Evolutionary conservation across 192 early-diverging fungal genomes (phyloP).

Genomic region (Coemansia sp.): DNA sequence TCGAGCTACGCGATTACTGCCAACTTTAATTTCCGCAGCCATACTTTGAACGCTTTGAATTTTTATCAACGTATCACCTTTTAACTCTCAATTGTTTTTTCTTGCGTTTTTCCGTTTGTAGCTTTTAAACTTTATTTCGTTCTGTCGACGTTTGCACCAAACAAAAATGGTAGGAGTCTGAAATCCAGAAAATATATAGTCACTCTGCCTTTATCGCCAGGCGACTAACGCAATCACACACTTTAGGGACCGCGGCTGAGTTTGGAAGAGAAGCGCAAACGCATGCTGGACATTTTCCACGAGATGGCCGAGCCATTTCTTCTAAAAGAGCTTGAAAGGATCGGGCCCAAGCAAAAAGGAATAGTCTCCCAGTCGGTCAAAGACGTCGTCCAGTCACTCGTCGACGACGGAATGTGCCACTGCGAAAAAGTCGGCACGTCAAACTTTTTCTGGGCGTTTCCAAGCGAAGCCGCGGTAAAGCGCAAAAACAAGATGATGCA

Average conservation of each 20-base stretch:
- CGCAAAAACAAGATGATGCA: conserved; percentile 55
- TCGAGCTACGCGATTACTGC: too few species aligned
- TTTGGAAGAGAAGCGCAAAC: conserved; percentile 57
- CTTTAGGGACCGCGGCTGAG: conserved; percentile 40
- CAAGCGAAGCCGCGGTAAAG: conserved; percentile 59
- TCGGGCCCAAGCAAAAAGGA: conserved; percentile 77
- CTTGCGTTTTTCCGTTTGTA: background rate
- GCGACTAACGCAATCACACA: background rate
- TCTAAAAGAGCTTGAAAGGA: conserved; percentile 81
- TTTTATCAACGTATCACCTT: background rate
- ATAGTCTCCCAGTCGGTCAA: conserved; percentile 80
- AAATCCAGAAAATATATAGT: background rate
- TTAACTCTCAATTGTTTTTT: background rate
- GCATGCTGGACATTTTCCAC: conserved; percentile 59
- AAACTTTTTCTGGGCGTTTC: conserved; percentile 93
- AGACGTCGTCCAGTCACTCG: conserved; percentile 76
- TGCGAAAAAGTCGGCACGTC: conserved; percentile 85
- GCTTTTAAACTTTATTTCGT: background rate
- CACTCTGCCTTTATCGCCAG: background rate
- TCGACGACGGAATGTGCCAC: conserved; percentile 75
- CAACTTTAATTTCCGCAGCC: background rate
- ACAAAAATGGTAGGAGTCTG: background rate
- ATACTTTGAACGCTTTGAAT: background rate
- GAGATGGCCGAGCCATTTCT: conserved; percentile 68
- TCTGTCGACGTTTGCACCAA: background rate